Conservation (phyloP, 352 stramenopile genomes). For the Globisporangium paroecandrum region DNA sequence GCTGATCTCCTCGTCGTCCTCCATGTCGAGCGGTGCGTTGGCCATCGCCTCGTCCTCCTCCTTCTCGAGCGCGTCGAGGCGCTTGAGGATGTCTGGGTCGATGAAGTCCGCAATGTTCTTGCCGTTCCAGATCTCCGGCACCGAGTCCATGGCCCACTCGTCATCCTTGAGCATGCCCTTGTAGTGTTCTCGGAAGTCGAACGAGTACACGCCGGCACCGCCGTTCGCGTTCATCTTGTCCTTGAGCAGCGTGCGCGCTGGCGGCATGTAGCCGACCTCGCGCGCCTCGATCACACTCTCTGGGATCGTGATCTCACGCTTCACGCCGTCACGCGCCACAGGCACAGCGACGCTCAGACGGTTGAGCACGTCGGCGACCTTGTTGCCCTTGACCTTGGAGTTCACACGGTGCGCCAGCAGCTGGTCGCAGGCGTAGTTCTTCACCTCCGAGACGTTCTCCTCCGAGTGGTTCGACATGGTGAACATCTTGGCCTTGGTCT, state of each 20-base stretch:
- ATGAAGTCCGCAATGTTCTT: conserved; percentile 99
- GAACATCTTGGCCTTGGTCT: conserved; percentile 92
- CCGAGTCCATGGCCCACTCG: conserved; percentile 96
- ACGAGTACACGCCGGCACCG: conserved; percentile 96
- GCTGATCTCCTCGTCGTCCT: conserved; percentile 80
- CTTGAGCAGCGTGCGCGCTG: conserved; percentile 66
- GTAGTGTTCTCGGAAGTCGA: conserved; percentile 98
- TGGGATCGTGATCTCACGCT: conserved; percentile 92
- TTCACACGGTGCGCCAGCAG: conserved; percentile 93
- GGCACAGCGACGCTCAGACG: conserved; percentile 95
- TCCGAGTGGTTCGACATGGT: conserved; percentile 98
- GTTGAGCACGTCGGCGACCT: conserved; percentile 96
- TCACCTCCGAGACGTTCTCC: conserved; percentile 95
- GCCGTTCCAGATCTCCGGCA: conserved; percentile 99
- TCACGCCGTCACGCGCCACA: conserved; percentile 89
- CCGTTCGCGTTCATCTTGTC: conserved; percentile 94
- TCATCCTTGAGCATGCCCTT: conserved; percentile 93
- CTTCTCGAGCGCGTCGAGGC: conserved; percentile 93
- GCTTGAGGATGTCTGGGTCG: conserved; percentile 97
- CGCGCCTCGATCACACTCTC: conserved; percentile 87
- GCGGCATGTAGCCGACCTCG: conserved; percentile 40
- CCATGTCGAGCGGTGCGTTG: conserved; percentile 88
- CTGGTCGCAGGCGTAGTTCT: conserved; percentile 95
- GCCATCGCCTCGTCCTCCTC: conserved; percentile 96
- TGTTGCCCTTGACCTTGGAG: conserved; percentile 93